Base-by-base conservation (phyloP, 352 stramenopile species). In the Phytophthora pistaciae region DNA sequence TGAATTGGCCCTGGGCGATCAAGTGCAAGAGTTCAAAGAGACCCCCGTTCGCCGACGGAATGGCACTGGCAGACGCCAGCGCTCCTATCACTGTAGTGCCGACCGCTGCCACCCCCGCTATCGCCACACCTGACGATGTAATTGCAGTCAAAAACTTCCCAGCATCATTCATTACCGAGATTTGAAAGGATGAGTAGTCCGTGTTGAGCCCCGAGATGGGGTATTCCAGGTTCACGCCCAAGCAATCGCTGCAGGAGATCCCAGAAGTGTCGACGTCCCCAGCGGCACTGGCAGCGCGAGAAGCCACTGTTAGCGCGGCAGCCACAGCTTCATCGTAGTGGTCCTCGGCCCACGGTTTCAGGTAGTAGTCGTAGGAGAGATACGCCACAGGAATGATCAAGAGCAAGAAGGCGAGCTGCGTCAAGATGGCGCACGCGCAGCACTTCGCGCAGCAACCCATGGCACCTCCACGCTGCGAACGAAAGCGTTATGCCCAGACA, bases 281-380 rank as follows among this genome's bases (percentile, higher is more conserved):
- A 21, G 40, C 38, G 14, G 61, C 36, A 23, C 68, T 75, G n/a
- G 61, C 68, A 1, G 56, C 68, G 18, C n/a, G 56, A 56, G 56
- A 70, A 64, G 56, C 62, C 13, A 66, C 50, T 0, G 40, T 38
- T 20, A 67, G 48, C 25, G 49, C 68, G 38, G 56, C 62, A 0
- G 57, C 57, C 20, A 66, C 65, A 46, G 70, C 60, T 70, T 71
- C 68, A 46, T 71, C 68, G 36, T 75, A 75, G 44, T 75, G 82
- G n/a, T 83, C 75, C 40, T 72, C 53, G 18, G 75, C 82, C 82
- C 82, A 90, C 20, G 70, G 57, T 23, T 86, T 86, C 33, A 87
- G 61, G 27, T 80, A 85, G 55, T 76, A 76, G 48, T 86, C 75
- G 53, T 81, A 87, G 5, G 56, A 69, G 25, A 90, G 40, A 60